These are phyloP conservation scores for Hansfordia pulvinata DNA, from an alignment of 2,329 filamentous ascomycete genomes.

Conservation along the genomic window DNA sequence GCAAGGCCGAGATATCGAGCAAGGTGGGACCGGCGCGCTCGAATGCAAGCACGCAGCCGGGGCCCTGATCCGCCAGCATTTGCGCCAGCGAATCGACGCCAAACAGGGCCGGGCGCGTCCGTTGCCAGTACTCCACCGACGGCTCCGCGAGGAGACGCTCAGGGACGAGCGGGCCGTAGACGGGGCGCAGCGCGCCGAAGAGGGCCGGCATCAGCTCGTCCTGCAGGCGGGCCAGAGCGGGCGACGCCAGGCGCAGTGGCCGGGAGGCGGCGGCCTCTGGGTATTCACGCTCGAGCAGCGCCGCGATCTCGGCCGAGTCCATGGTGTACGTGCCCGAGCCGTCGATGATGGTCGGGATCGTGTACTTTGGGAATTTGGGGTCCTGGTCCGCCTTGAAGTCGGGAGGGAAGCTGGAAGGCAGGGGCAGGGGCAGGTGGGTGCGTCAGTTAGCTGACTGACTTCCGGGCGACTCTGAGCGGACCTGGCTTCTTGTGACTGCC, in stretches of 20 bases:
- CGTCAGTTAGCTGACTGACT: conserved; percentile 1
- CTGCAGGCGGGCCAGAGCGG: conserved; percentile 29
- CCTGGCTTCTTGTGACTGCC: too few species aligned
- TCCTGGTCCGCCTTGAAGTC: conserved; percentile 26
- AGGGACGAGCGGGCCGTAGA: conserved; percentile 35
- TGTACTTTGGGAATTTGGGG: too few species aligned
- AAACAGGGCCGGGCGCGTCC: conserved; percentile 30
- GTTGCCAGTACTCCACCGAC: conserved; percentile 40
- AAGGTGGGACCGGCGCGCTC: conserved; percentile 20
- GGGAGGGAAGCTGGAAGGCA: conserved; percentile 9
- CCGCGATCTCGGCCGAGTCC: conserved; percentile 49
- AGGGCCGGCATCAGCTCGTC: conserved; percentile 20
- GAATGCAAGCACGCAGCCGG: conserved; percentile 37
- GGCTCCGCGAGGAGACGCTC: conserved; percentile 32
- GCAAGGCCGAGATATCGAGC: conserved; percentile 23
- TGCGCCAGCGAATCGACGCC: conserved; percentile 46
- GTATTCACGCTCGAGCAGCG: conserved; percentile 41
- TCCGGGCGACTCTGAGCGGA: too few species aligned
- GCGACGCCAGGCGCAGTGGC: conserved; percentile 44
- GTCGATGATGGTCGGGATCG: conserved; percentile 20
- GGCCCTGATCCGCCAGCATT: conserved; percentile 28
- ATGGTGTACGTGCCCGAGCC: conserved; percentile 44
- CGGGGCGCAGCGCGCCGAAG: conserved; percentile 18
- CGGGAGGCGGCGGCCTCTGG: conserved; percentile 43
- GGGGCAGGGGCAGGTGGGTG: conserved; percentile 1